Percentiles rank a stretch among this genome's conserved stretches.
Conservation (phyloP, 1,284 basidiomycete genomes). For the Rhizoctonia solani region DNA sequence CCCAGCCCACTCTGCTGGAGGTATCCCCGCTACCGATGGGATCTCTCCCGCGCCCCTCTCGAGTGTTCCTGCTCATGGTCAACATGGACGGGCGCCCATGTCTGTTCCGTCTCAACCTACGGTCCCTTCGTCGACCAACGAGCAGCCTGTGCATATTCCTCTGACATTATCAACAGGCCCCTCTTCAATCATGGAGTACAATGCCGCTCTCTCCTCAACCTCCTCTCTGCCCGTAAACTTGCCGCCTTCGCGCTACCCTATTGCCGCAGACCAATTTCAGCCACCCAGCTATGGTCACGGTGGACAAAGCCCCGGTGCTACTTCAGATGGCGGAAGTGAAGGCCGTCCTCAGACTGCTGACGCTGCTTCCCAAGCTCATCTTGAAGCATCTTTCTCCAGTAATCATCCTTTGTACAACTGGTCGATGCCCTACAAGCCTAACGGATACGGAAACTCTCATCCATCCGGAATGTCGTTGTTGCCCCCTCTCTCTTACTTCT, state of each 20-base stretch:
- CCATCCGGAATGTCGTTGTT: conserved; percentile 51
- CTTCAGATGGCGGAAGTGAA: conserved; percentile 25
- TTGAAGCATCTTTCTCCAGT: conserved; percentile 29
- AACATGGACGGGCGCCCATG: conserved; percentile 25
- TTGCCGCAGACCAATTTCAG: conserved; percentile 64
- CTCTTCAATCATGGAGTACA: conserved; percentile 27
- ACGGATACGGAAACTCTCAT: conserved; percentile 44
- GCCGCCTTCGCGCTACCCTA: conserved; percentile 69
- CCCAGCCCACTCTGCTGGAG: background rate
- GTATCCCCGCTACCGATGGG: conserved; percentile 7
- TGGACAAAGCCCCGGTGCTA: conserved; percentile 27
- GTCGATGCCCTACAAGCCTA: conserved; percentile 70
- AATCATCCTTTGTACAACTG: conserved; percentile 66
- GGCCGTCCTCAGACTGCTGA: conserved; percentile 29
- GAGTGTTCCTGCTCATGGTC: background rate
- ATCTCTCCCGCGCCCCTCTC: conserved; percentile 8
- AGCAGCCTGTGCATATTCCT: conserved; percentile 25
- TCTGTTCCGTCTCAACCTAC: conserved; percentile 31
- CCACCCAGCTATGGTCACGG: conserved; percentile 22
- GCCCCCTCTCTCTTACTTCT: conserved; percentile 71
- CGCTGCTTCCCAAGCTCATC: conserved; percentile 15
- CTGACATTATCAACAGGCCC: conserved; percentile 24
- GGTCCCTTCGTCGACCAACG: conserved; percentile 25
- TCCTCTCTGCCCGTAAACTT: conserved; percentile 42
- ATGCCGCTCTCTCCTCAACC: conserved; percentile 6